Percentiles rank a stretch among this genome's conserved stretches.
Evolutionary conservation across 2,329 filamentous ascomycete genomes (phyloP).

Genomic region (Hymenoscyphus fructigenus): DNA sequence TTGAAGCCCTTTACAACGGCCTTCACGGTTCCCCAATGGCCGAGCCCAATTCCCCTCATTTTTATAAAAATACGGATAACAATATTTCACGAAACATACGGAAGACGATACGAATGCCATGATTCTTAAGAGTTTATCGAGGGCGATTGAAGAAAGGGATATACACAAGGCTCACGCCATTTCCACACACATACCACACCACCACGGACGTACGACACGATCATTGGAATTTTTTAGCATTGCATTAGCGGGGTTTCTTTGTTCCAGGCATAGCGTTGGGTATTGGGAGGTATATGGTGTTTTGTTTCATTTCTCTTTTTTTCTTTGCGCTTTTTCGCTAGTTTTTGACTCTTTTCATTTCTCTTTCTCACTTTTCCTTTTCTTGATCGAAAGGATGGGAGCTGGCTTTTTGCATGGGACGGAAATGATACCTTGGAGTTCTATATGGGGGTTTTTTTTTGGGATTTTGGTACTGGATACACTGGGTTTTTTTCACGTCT

Average conservation of each 20-base stretch:
- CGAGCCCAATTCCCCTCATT: conserved; percentile 5
- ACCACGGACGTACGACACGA: conserved; percentile 17
- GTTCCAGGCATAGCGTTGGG: conserved; percentile 31
- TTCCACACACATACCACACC: conserved; percentile 9
- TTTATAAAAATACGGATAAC: conserved; percentile 14
- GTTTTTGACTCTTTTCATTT: not conserved
- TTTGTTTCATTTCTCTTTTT: conserved; percentile 23
- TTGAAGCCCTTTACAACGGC: conserved; percentile 18
- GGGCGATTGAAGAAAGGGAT: conserved; percentile 30
- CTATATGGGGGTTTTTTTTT: conserved; percentile 17
- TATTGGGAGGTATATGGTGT: conserved; percentile 19
- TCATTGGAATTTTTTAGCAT: conserved; percentile 27
- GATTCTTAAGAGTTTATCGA: conserved; percentile 35
- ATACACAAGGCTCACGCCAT: conserved; percentile 20
- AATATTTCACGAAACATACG: conserved; percentile 18
- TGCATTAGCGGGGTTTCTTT: conserved; percentile 29
- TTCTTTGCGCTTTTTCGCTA: conserved; percentile 3
- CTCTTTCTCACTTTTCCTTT: conserved; percentile 10
- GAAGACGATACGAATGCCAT: conserved; percentile 31
- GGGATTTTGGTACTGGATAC: conserved; percentile 6
- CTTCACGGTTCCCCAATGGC: conserved; percentile 1
- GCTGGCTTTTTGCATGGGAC: conserved; percentile 29
- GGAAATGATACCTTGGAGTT: conserved; percentile 37
- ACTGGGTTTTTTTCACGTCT: conserved; percentile 13
- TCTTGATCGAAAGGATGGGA: conserved; percentile 11